Percentiles rank a stretch among this genome's conserved stretches.
phyloP scores from a whole-genome alignment of 345 rosid species.

The Turnera subulata region DNA sequence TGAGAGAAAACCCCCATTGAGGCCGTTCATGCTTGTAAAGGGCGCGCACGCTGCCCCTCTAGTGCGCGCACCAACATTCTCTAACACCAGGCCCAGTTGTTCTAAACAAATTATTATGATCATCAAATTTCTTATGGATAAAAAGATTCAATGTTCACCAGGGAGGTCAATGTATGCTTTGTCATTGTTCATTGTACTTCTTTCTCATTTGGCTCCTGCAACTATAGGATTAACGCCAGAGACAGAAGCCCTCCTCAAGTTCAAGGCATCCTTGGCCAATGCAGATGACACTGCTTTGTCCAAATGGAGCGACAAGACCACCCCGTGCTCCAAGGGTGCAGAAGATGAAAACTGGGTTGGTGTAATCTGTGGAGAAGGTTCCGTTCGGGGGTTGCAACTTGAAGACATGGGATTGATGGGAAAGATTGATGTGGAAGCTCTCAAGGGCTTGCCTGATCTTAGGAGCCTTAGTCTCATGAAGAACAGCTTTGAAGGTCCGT shows the following conservation, averaged over 20 bases:
- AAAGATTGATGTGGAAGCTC: slow-evolving; percentile 34
- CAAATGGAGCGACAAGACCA: slow-evolving; percentile 34
- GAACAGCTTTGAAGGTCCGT: slow-evolving; percentile 53
- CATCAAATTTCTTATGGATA: no score
- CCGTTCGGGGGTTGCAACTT: slow-evolving; percentile 59
- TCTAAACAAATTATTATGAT: no score
- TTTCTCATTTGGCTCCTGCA: slow-evolving; percentile 12
- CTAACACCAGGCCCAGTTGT: slow-evolving; percentile 13
- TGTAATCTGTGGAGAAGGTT: slow-evolving; percentile 40
- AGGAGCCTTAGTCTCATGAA: slow-evolving; percentile 58
- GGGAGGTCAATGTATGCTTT: neutral
- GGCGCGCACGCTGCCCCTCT: slow-evolving; percentile 63
- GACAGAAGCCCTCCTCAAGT: slow-evolving; percentile 47
- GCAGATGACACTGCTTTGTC: slow-evolving; percentile 24
- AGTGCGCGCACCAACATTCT: slow-evolving; percentile 44
- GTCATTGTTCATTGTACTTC: neutral
- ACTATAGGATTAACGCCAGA: slow-evolving; percentile 35
- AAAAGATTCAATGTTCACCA: no score
- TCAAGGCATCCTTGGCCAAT: slow-evolving; percentile 47
- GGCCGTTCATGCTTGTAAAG: slow-evolving; percentile 34
- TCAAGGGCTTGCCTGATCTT: slow-evolving; percentile 35
- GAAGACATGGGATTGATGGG: slow-evolving; percentile 61
- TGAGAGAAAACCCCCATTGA: slow-evolving; percentile 19
- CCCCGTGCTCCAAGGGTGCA: slow-evolving; percentile 32
- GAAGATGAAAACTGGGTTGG: slow-evolving; percentile 51